Evolutionary conservation across 495 filamentous ascomycete genomes (phyloP), one percentile per base, ranked within the genome.

Genomic region (Aspergillus carlsbadensis): DNA sequence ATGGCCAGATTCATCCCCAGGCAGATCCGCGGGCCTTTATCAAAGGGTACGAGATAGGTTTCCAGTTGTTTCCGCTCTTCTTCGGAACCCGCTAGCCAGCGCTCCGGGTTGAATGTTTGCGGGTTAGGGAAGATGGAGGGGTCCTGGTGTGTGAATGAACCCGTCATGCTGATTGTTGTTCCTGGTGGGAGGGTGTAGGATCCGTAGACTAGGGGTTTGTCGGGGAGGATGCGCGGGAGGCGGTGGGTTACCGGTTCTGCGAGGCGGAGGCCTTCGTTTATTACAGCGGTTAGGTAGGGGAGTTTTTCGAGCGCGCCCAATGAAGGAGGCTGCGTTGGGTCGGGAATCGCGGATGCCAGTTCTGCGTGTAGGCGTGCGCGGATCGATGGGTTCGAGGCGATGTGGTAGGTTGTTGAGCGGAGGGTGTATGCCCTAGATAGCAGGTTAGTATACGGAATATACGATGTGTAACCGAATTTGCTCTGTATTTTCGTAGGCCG

Each of bases 1-100:
- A 17, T 14, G 13, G 45, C 45, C 1, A 49, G 26, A 11, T 70
- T 65, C 69, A 73, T 61, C 6, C 75, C 76, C 17, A 76, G 22
- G 48, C 76, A 78, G 17, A 59, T 65, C 18, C 76, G 33, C 3
- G 66, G 61, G 0, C 76, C 75, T 54, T 64, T 71, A 3, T 45
- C 51, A 49, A 80, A 80, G 0, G 73, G 58, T 10, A 73, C 64
- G 2, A 66, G 57, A 43, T 67, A 69, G 15, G 57, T 45, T 21
- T 60, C 37, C 33, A 71, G 40, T 29, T 55, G 53, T 11, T 55
- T 42, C 26, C 59, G 26, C 22, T 35, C 56, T 36, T 21, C 58
- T 10, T 65, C 52, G 13, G n/a, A n/a, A n/a, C n/a, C n/a, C n/a
- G n/a, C n/a, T n/a, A 80, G 59, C 74, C 74, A 82, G 22, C 78